Evolutionary conservation across 352 stramenopile genomes (phyloP).

Genomic region (Vaucheria bursata): DNA sequence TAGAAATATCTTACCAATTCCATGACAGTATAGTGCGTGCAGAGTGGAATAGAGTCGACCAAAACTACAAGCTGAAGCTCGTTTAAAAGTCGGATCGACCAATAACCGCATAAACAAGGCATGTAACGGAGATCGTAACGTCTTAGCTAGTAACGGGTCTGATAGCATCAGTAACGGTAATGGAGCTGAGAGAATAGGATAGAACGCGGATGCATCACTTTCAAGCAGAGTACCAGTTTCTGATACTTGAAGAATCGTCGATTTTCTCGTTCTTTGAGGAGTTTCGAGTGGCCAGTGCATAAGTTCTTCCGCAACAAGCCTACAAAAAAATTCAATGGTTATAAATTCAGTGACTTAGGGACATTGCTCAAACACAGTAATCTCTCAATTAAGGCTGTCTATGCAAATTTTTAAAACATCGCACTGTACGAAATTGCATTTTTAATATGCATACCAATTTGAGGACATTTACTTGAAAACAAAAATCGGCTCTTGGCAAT

Average conservation of each 20-base stretch:
- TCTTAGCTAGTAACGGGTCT: conserved; percentile 86
- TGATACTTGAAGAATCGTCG: background rate
- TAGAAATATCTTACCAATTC: no score
- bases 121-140: conserved; percentile 76
- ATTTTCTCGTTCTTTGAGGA: background rate
- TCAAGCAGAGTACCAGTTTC: background rate
- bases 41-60: conserved; percentile 57
- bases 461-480: no score
- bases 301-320: conserved; percentile 21
- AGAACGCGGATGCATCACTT: background rate
- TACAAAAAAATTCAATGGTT: no score
- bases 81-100: conserved; percentile 84
- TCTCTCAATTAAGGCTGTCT: no score
- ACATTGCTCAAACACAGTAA: no score
- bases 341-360: no score
- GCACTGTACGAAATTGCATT: no score
- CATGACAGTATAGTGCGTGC: no score
- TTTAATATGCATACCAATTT: no score
- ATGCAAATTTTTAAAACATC: no score
- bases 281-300: conserved; percentile 4
- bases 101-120: conserved; percentile 86
- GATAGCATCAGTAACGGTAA: conserved; percentile 79
- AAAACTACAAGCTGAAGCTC: conserved; percentile 76
- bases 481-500: no score
- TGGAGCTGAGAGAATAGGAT: conserved; percentile 20